phyloP scores from a whole-genome alignment of 2,329 filamentous ascomycete species.

The Aspergillus novofumigatus region DNA sequence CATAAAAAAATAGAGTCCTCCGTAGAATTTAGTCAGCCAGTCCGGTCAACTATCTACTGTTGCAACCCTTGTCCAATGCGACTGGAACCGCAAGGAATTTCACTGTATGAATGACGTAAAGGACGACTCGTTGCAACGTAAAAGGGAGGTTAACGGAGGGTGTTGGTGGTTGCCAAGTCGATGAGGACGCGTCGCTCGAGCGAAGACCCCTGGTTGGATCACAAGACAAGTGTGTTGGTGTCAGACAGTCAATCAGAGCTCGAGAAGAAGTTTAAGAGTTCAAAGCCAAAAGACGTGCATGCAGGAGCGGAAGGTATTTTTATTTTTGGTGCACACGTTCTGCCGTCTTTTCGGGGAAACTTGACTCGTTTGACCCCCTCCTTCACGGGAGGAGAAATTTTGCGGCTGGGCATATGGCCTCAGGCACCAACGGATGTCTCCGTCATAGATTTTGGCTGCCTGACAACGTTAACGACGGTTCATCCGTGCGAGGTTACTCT shows the following conservation, averaged over 20 bases:
- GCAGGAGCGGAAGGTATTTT: background rate
- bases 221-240: background rate
- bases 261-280: background rate
- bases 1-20: background rate
- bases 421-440: background rate
- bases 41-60: background rate
- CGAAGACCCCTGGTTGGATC: background rate
- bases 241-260: background rate
- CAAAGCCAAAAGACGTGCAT: background rate
- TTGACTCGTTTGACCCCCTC: background rate
- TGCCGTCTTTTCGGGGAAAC: background rate
- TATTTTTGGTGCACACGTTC: background rate
- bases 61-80: background rate
- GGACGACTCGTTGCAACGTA: conserved; percentile 2
- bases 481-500: background rate
- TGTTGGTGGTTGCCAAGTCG: background rate
- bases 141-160: conserved; percentile 3
- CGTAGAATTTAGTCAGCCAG: background rate
- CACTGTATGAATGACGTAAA: conserved; percentile 10
- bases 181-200: background rate
- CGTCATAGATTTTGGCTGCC: background rate
- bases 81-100: background rate
- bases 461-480: background rate
- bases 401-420: background rate
- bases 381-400: background rate